These are phyloP conservation scores for Boletus fagicola DNA, from an alignment of 768 basidiomycete genomes.

Conservation along the genomic window DNA sequence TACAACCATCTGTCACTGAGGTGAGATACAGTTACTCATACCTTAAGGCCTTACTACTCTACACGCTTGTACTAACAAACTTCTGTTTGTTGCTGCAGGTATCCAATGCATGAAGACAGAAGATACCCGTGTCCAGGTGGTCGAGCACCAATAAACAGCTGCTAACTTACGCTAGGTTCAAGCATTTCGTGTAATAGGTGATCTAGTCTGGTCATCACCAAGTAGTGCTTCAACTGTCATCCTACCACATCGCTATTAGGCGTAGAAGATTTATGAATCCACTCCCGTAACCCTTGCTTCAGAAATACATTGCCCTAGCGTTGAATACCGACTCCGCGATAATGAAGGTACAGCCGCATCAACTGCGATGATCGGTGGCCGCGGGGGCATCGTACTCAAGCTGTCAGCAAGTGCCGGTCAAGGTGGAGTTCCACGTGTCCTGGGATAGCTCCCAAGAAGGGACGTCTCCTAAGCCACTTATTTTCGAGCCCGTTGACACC, in stretches of 20 bases:
- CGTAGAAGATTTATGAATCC: background rate
- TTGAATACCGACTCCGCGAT: background rate
- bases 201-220: background rate
- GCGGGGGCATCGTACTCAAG: background rate
- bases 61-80: too few relatives aligned
- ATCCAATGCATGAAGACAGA: background rate
- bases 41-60: too few relatives aligned
- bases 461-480: background rate
- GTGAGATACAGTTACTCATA: too few relatives aligned
- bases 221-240: background rate
- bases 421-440: background rate
- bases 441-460: background rate
- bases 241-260: background rate
- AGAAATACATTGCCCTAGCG: too few relatives aligned
- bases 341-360: background rate
- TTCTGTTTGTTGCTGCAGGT: too few relatives aligned
- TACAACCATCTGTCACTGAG: too few relatives aligned
- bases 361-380: background rate
- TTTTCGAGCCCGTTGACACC: background rate
- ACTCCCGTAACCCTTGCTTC: background rate
- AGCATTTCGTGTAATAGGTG: background rate
- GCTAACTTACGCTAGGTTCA: background rate
- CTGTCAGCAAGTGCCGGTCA: background rate
- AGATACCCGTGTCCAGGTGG: background rate
- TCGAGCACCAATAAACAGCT: background rate